Evolutionary conservation across 148 eudicot genomes (phyloP), one percentile per base, ranked within the genome.

Genomic region (Amaranthus palmeri): DNA sequence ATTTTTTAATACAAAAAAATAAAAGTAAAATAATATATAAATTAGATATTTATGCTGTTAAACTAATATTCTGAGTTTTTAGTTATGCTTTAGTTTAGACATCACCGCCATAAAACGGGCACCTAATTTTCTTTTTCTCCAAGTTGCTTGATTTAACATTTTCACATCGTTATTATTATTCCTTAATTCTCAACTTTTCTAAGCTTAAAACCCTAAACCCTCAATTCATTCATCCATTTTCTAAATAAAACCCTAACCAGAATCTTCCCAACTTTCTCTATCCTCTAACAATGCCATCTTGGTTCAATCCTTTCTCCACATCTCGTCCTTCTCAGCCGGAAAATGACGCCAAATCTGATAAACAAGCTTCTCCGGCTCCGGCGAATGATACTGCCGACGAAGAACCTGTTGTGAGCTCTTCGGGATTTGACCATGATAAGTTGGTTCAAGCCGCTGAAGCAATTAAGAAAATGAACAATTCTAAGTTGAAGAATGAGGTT

Each of bases 401-500:
- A 51, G 96, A 87, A 48, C 60, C 83, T 0, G 81, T 72, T 50
- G 77, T 83, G 13, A 69, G 79, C 15, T 49, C 56, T 3, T 54
- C 83, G 2, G 97, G 97, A 5, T 91, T 95, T 41, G 89, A 95
- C 75, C 86, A 91, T 8, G 91, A 86, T 40, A 52, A 87, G n/a
- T 61, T 91, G 25, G 98, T 91, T 72, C 82, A 93, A 64, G 98
- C 88, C 4, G 97, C 99, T 10, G 86, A 81, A 65, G 96, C 92
- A 44, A 86, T 87, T 13, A 81, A 90, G 36, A 83, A 92, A 67
- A 92, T 95, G 57, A 95, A 95, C 15, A 88, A 71, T 52, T 85
- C 88, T 71, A 84, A 85, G 0, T n/a, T 81, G 52, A 66, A 88
- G 12, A 88, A 92, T 64, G 89, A 89, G 86, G 99, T 85, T 4